Evolutionary conservation across 345 rosid species (phyloP).

Genomic region (Cardamine chenopodiifolia): DNA sequence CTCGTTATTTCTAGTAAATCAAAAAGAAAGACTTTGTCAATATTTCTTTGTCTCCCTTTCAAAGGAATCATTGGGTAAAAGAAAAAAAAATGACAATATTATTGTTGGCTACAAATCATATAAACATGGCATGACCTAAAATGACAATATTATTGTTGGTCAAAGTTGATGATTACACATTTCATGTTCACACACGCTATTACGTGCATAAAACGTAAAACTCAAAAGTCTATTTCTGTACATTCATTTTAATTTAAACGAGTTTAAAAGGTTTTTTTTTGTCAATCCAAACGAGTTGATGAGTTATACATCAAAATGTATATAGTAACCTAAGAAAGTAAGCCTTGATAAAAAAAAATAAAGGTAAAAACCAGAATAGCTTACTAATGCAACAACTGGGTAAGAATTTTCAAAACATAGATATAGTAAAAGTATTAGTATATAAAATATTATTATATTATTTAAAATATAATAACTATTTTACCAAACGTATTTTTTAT

Average conservation of each 20-base stretch:
- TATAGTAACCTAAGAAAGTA: not conserved
- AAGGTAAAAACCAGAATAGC: not conserved
- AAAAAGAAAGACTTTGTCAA: too few species aligned
- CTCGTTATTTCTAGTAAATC: conserved; percentile 7
- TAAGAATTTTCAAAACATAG: not conserved
- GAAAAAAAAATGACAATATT: not conserved
- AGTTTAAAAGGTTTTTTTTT: too few species aligned
- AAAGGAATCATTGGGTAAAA: conserved; percentile 26
- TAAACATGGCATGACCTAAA: conserved; percentile 26
- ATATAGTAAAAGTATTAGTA: not conserved
- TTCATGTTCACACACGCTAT: conserved; percentile 10
- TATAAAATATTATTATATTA: too few species aligned
- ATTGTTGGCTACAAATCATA: conserved; percentile 12
- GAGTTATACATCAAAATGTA: not conserved
- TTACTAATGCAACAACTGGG: not conserved
- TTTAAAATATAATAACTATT: too few species aligned
- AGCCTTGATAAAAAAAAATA: not conserved
- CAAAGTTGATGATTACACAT: conserved; percentile 32
- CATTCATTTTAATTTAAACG: not conserved
- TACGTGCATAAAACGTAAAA: not conserved
- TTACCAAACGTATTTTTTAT: not conserved
- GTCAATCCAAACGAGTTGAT: too few species aligned
- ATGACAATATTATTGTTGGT: conserved; percentile 10
- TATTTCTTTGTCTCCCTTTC: conserved; percentile 25
- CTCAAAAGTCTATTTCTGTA: not conserved